Conservation (phyloP, 2,329 filamentous ascomycete genomes). For the Sarocladium kiliense region DNA sequence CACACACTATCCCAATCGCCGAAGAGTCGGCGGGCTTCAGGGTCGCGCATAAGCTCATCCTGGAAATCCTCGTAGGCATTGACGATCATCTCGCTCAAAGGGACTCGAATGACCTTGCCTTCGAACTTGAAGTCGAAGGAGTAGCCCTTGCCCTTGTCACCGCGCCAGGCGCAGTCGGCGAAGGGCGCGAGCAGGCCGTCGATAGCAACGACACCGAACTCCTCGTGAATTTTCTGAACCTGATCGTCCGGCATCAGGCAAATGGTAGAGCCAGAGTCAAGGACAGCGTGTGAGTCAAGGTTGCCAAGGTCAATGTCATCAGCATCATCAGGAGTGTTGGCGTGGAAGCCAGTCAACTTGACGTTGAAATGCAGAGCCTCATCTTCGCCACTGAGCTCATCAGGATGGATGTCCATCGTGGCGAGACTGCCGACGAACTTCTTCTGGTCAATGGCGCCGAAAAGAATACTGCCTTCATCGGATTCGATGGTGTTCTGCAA, state of each 20-base stretch:
- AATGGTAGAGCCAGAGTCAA: slow-evolving; percentile 70
- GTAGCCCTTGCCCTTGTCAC: slow-evolving; percentile 35
- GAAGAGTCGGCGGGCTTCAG: slow-evolving; percentile 23
- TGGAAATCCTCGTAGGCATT: slow-evolving; percentile 31
- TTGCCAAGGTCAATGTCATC: slow-evolving; percentile 25
- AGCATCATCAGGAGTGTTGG: slow-evolving; percentile 20
- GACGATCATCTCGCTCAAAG: slow-evolving; percentile 49
- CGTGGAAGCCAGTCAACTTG: slow-evolving; percentile 32
- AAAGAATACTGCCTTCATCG: slow-evolving; percentile 65
- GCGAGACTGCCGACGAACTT: slow-evolving; percentile 58
- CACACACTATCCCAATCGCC: slow-evolving; percentile 40
- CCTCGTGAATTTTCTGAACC: slow-evolving; percentile 42
- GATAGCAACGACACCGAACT: slow-evolving; percentile 46
- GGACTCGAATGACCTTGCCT: slow-evolving; percentile 41
- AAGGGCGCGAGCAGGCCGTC: slow-evolving; percentile 38
- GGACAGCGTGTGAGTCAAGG: slow-evolving; percentile 51
- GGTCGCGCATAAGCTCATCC: slow-evolving; percentile 35
- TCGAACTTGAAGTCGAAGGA: slow-evolving; percentile 49
- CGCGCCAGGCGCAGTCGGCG: slow-evolving; percentile 45
- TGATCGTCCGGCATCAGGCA: slow-evolving; percentile 62
- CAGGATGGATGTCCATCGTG: slow-evolving; percentile 40
- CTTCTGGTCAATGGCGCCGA: slow-evolving; percentile 71
- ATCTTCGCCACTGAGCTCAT: slow-evolving; percentile 31
- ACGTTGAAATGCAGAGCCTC: slow-evolving; percentile 32
- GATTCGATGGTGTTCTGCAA: slow-evolving; percentile 54